phyloP scores from a whole-genome alignment of 441 rosid genomes.

The Adansonia rubrostipa region DNA sequence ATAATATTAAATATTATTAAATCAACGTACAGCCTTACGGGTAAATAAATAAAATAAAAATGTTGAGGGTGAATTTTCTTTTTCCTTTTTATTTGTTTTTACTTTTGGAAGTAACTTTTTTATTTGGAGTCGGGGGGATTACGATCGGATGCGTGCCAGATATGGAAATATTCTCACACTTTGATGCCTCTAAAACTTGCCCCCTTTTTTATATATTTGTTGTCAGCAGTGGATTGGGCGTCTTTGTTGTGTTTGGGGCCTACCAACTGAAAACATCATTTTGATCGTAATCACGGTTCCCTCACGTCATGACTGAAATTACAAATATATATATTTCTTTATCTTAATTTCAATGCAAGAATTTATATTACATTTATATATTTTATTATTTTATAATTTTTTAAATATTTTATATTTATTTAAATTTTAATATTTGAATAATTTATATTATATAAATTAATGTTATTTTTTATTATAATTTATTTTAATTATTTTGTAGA shows the following conservation, averaged over 20 bases:
- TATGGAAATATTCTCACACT: conserved; percentile 44
- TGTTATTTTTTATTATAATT: too few relatives aligned
- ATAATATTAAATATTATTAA: too few relatives aligned
- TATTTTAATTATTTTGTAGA: too few relatives aligned
- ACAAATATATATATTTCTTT: too few relatives aligned
- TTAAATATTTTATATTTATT: too few relatives aligned
- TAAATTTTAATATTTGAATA: too few relatives aligned
- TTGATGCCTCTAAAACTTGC: conserved; percentile 18
- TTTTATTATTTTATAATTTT: too few relatives aligned
- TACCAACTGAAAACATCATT: background rate
- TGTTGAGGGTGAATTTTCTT: background rate
- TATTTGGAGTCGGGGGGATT: conserved; percentile 24
- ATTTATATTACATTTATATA: too few relatives aligned
- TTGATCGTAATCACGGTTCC: background rate
- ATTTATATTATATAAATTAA: too few relatives aligned
- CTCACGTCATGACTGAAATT: background rate
- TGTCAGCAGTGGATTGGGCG: conserved; percentile 21
- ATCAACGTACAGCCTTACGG: too few relatives aligned
- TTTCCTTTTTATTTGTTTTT: background rate
- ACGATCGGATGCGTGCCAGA: conserved; percentile 34
- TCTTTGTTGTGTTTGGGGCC: conserved; percentile 10
- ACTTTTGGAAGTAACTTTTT: conserved; percentile 5
- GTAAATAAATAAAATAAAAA: too few relatives aligned
- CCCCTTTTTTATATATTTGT: background rate
- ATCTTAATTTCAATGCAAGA: too few relatives aligned